Base-by-base conservation (phyloP, 2,329 filamentous ascomycete genomes). In the Coniochaeta ligniaria region DNA sequence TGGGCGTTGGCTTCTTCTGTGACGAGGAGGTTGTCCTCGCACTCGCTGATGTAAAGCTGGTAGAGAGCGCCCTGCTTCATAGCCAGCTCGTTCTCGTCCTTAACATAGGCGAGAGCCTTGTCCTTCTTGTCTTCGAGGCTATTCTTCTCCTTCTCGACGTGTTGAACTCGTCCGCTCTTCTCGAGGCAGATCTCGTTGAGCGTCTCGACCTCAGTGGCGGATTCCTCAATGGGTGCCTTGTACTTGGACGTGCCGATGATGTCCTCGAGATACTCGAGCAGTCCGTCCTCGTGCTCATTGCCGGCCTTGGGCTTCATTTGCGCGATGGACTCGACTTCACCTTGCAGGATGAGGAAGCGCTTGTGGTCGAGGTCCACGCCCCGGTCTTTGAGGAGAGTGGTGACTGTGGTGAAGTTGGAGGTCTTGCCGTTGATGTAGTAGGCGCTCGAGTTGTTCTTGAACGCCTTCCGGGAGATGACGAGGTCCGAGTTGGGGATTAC, bases 181-280 rank as follows among this genome's bases (percentile, higher is more conserved):
- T 99, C 95, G 68, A 92, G 82, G 71, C 95, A 99, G 2, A 96
- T 85, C 68, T 99, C 95, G 71, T 99, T 99, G 60, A 98, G 83
- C 1, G 86, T 87, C 74, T 99, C 95, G 0, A 96, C 91, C 73
- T 98, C 91, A 1, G 88, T 78, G 0, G 92, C 94, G 0, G 93
- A 88, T 76, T 99, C 95, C 67, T 99, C 95, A 64, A 99, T 99
- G 0, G 95, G 94, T 0, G 90, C 85, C 77, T 99, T 99, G 79
- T 99, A 99, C 73, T 96, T 97, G 6, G 95, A 98, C 0, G 95
- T 99, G 64, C 96, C 95, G 68, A 99, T 98, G 63, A 99, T 99
- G 70, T 99, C 95, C 73, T 99, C 95, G 0, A 99, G 84, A 65
- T 99, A 99, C 73, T 99, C 95, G 20, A 99, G 81, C 3, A 99